Evolutionary conservation across 2,329 filamentous ascomycete species (phyloP).

Genomic region (Aspergillus fischeri): DNA sequence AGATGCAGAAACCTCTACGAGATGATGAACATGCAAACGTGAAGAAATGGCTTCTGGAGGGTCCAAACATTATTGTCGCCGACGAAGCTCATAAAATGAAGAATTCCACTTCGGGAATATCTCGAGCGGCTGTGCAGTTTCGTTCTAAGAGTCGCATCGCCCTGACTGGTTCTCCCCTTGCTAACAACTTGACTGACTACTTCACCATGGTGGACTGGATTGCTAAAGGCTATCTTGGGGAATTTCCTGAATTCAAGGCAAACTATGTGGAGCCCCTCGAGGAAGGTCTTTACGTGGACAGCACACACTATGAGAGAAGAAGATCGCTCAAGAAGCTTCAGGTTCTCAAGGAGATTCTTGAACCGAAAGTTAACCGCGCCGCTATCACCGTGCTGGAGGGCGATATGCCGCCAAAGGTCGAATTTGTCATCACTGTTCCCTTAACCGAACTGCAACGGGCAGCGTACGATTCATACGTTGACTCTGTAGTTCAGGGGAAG

Average conservation of each 20-base stretch:
- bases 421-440: constrained; percentile 74
- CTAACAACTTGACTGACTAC: constrained; percentile 81
- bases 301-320: constrained; percentile 52
- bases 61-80: constrained; percentile 69
- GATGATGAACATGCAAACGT: constrained; percentile 38
- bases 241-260: constrained; percentile 60
- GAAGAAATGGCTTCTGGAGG: constrained; percentile 51
- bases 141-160: constrained; percentile 69
- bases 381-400: constrained; percentile 65
- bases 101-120: constrained; percentile 54
- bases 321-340: constrained; percentile 63
- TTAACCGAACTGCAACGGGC: constrained; percentile 61
- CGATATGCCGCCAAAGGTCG: constrained; percentile 68
- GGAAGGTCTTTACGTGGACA: constrained; percentile 65
- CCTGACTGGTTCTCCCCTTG: constrained; percentile 79
- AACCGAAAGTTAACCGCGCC: constrained; percentile 72
- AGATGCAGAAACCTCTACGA: constrained; percentile 25
- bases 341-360: constrained; percentile 67
- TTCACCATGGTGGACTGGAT: constrained; percentile 87
- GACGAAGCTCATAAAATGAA: constrained; percentile 85
- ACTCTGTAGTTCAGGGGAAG: constrained; percentile 31
- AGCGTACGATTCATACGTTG: constrained; percentile 57
- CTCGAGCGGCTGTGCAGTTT: constrained; percentile 56
- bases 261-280: constrained; percentile 72
- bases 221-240: constrained; percentile 71